Base-by-base conservation (phyloP, 1,139 yeast species). In the Eremothecium sinecaudum region DNA sequence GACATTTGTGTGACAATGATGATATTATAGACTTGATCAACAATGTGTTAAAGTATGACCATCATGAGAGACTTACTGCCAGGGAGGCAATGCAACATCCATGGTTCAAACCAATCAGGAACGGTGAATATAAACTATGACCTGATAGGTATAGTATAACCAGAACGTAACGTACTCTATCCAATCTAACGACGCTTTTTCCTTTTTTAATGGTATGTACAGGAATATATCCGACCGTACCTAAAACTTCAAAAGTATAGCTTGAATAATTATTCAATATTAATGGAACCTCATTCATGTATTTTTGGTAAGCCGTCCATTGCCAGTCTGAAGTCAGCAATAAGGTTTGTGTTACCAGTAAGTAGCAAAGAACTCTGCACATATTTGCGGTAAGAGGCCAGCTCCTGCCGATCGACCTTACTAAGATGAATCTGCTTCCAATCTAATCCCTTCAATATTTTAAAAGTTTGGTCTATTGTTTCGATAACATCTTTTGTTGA, bases 61-160 rank as follows among this genome's bases (percentile, higher is more conserved):
- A 92, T 56, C 95, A 86, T 56, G 87, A 81, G 56, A 74, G 99
- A 51, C 69, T 87, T 38, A 90, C 98, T 8, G 97, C 98, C 3
- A 71, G 72, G 57, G 97, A 92, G 60, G 96, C 98, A 15, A 79
- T 92, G 93, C 75, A 64, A 12, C 97, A 92, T 61, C 71, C 79
- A 7, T 83, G 60, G 60, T 55, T 57, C 35, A 53, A 45, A 18
- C 57, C 58, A 12, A 48, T 56, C 11, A 49, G 59, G 31, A 42
- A 46, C 20, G 37, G 37, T 13, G 42, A 36, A 18, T 30, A 36
- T 20, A 22, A 16, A 10, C 11, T 26, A 12, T 30, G 31, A 27
- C 11, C 13, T 16, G 19, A 10, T 10, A 7, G 21, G 13, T 12
- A 13, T 12, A 8, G 25, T 23, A 8, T 7, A 7, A 7, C 7